These are phyloP conservation scores for Daphne laureola DNA, from an alignment of 441 rosid species.

Conservation along the genomic window DNA sequence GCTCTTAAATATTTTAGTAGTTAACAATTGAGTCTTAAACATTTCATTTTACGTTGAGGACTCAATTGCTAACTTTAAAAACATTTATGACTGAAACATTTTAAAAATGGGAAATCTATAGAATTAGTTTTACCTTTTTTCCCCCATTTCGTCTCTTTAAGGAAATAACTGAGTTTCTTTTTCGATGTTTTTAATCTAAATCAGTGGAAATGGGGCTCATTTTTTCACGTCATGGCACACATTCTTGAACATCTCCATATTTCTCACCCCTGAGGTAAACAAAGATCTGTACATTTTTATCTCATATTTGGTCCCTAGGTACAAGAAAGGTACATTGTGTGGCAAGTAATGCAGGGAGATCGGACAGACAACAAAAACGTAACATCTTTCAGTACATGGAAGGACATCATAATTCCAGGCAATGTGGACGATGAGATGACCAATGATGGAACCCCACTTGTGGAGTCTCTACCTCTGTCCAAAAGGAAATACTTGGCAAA, in stretches of 20 bases:
- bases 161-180: not conserved
- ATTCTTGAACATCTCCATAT: constrained; percentile 69
- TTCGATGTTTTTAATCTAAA: not conserved
- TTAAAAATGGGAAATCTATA: too few species aligned
- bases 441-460: constrained; percentile 30
- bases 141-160: not conserved
- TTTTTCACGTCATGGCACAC: constrained; percentile 79
- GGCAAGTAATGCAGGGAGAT: constrained; percentile 60
- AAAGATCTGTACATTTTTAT: not conserved
- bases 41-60: too few species aligned
- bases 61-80: too few species aligned
- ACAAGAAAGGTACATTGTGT: constrained; percentile 8
- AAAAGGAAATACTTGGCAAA: constrained; percentile 80
- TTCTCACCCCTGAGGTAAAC: constrained; percentile 86
- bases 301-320: not conserved
- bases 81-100: not conserved
- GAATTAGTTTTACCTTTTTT: too few species aligned
- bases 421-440: constrained; percentile 75
- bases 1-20: too few species aligned
- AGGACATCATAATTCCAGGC: constrained; percentile 79
- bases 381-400: constrained; percentile 77
- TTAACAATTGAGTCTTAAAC: too few species aligned
- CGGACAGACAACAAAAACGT: constrained; percentile 83
- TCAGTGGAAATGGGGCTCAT: constrained; percentile 93
- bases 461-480: constrained; percentile 69